Evolutionary conservation across 164 flowering plant species (phyloP).

Genomic region (Vitis amurensis): DNA sequence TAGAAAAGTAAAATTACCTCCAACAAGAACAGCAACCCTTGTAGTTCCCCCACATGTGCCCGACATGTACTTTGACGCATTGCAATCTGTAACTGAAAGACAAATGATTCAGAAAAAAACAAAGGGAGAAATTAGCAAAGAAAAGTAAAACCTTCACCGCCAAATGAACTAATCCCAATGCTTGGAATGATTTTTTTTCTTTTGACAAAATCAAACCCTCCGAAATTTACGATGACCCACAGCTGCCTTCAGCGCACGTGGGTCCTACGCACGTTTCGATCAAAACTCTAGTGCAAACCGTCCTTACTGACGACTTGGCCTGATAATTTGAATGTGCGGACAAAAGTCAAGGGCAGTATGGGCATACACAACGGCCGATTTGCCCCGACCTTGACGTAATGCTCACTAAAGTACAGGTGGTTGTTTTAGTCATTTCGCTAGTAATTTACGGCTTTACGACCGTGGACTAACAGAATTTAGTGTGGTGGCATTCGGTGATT

Average conservation of each 20-base stretch:
- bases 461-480: constrained; percentile 1
- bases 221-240: too few relatives aligned
- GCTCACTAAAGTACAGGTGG: not conserved
- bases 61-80: constrained; percentile 24
- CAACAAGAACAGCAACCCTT: constrained; percentile 43
- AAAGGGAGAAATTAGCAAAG: not conserved
- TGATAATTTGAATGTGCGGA: too few relatives aligned
- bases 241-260: too few relatives aligned
- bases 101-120: not conserved
- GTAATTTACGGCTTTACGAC: not conserved
- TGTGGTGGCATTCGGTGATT: not conserved
- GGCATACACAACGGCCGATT: not conserved
- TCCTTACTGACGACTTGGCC: too few relatives aligned
- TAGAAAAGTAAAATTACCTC: constrained; percentile 35
- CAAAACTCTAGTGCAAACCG: too few relatives aligned
- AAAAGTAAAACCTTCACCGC: too few relatives aligned
- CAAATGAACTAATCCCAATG: too few relatives aligned
- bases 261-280: too few relatives aligned
- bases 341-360: too few relatives aligned
- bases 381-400: not conserved
- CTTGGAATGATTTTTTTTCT: too few relatives aligned
- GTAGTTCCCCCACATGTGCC: constrained; percentile 36
- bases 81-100: constrained; percentile 22
- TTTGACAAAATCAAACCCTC: too few relatives aligned
- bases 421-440: not conserved